These are phyloP conservation scores for Quercus wislizeni DNA, from an alignment of 306 rosid genomes.

Conservation along the genomic window DNA sequence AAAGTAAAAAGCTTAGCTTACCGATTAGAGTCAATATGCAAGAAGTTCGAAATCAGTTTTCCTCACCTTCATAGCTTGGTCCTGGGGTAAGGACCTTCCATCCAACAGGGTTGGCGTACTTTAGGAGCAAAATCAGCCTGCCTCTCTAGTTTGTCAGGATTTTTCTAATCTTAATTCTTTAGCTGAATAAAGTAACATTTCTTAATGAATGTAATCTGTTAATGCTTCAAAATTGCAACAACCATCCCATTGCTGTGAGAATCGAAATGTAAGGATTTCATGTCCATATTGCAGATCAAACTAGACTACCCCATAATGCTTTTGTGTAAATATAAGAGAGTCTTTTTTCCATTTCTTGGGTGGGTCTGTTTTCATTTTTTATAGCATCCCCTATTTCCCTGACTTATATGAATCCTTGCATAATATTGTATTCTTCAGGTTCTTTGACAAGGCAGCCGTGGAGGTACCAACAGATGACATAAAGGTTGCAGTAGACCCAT, in stretches of 20 bases:
- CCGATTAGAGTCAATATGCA: neutral
- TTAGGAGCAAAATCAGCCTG: neutral
- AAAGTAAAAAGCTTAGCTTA: neutral
- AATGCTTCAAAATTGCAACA: neutral
- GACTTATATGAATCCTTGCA: neutral
- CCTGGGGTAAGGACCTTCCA: neutral
- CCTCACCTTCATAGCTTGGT: neutral
- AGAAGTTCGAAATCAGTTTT: neutral
- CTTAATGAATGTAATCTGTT: neutral
- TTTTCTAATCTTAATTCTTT: neutral
- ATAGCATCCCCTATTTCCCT: neutral
- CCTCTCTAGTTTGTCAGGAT: neutral
- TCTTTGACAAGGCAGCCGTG: slow-evolving; percentile 94
- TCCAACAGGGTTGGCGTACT: neutral
- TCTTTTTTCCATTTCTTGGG: neutral
- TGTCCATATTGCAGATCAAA: neutral
- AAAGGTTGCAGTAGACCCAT: slow-evolving; percentile 43
- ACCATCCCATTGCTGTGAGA: neutral
- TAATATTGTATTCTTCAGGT: slow-evolving; percentile 37
- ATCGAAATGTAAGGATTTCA: neutral
- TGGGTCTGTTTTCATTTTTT: neutral
- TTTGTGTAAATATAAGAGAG: neutral
- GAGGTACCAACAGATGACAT: slow-evolving; percentile 28
- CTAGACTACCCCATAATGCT: neutral
- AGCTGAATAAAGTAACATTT: neutral